Base-by-base conservation (phyloP, 306 rosid genomes). In the Amphicarpaea edgeworthii region DNA sequence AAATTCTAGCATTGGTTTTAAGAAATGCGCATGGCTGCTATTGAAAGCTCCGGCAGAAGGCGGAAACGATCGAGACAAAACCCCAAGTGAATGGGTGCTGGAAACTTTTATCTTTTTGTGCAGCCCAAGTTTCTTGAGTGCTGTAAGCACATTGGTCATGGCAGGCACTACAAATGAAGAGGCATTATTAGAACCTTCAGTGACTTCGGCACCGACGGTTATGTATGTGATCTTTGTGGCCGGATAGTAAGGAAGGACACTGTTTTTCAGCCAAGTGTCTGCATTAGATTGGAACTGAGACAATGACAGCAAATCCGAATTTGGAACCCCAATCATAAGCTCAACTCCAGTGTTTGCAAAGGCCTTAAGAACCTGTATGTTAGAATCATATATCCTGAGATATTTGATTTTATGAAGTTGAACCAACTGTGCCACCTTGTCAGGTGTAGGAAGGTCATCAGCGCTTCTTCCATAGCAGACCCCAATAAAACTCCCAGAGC, bases 41-140 rank as follows among this genome's bases (percentile, higher is more conserved):
- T 88, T 89, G 82, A 95, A 92, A 12, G 99, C 99, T 20, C 99
- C 99, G 0, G 97, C 99, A 46, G 99, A 95, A 43, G 99, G 99
- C 15, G 99, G 99, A 76, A 92, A 95, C 1, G 99, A 92, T 47
- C 98, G 88, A 8, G 99, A 95, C 77, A 95, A 70, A 83, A 95
- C 93, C 40, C 99, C 97, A 0, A 95, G 99, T 55, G 98, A 95
- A 86, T 85, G 97, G n/a, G 99, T 92, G 53, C 87, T 95, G 23
- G 99, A 90, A 76, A 95, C 91, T 68, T 85, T 95, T 5, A 95
- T 95, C 90, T 79, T 92, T 83, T 86, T 92, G 63, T 85, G 88
- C 61, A 95, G 81, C 58, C 97, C 99, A 16, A 74, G 91, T 77
- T 92, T 95, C 78, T 80, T 86, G 40, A 95, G 96, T 51, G 96